Base-by-base conservation (phyloP, 768 basidiomycete genomes). In the Tulasnella sp. region DNA sequence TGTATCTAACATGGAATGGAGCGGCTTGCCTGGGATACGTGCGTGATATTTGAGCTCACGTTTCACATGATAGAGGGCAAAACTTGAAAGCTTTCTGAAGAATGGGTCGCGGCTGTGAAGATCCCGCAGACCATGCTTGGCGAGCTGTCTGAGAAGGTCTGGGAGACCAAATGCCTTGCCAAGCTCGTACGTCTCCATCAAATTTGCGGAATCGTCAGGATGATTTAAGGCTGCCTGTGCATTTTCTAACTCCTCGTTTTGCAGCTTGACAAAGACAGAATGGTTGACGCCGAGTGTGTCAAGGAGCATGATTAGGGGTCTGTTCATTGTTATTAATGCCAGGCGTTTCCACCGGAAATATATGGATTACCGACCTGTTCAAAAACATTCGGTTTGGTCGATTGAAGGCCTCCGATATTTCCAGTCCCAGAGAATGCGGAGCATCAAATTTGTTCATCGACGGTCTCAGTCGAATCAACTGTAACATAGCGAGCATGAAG, bases 391-490 rank as follows among this genome's bases (percentile, higher is more conserved):
- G 83, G 46, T 89, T 91, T 0, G 94, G 93, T 46, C 85, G 84
- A 46, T 88, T 86, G 82, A 95, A 91, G 0, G 90, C 86, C 74
- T 87, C 87, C 0, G 93, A 92, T 39, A 95, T 94, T 83, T 95
- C 94, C 77, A 95, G 91, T 10, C 82, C 83, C 42, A 85, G 81
- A 56, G 87, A 85, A 2, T 87, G 84, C 0, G 85, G 88, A 8
- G 88, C 89, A 19, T 88, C 85, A 81, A 95, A 95, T 82, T 96
- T 96, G 46, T 87, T 88, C 93, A 95, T 95, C 0, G 92, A 93
- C 9, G 85, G 84, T 46, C 94, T 87, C 12, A 94, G 83, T 39
- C 91, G 88, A 92, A 96, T 93, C 24, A 88, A 88, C 78, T 79
- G 34, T 7, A n/a, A 10, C 16, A n/a, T 56, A 16, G 36, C 39